Evolutionary conservation across 805 yeast species (phyloP).

Genomic region (Yarrowia alimentaria): DNA sequence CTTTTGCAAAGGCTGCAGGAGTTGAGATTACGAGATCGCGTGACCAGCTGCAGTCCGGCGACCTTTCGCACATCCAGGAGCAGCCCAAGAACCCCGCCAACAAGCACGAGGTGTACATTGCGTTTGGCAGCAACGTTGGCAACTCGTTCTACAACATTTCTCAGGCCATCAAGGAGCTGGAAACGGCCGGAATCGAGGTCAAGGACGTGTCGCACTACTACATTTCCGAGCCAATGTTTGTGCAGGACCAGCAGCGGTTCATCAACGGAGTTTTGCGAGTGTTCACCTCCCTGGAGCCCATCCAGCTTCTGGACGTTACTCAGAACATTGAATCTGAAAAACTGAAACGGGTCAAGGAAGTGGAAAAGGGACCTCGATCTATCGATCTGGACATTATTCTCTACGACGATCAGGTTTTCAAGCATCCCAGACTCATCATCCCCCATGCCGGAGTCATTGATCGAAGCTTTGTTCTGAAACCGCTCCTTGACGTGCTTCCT

Average conservation of each 20-base stretch:
- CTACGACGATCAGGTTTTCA: constrained; percentile 58
- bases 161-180: constrained; percentile 52
- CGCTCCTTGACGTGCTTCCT: constrained; percentile 75
- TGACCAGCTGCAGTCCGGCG: constrained; percentile 5
- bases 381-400: constrained; percentile 86
- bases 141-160: constrained; percentile 61
- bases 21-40: constrained; percentile 59
- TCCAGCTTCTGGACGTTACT: constrained; percentile 55
- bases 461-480: constrained; percentile 84
- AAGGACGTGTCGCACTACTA: constrained; percentile 71
- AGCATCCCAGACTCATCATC: constrained; percentile 58
- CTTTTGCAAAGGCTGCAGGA: constrained; percentile 86
- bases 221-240: constrained; percentile 91
- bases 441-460: constrained; percentile 91
- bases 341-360: constrained; percentile 66
- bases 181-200: constrained; percentile 48
- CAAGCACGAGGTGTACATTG: constrained; percentile 55
- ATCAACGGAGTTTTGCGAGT: constrained; percentile 78
- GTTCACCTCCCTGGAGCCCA: constrained; percentile 62
- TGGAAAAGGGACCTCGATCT: constrained; percentile 89
- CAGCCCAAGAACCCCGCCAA: constrained; percentile 43
- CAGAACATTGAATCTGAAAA: constrained; percentile 77
- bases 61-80: constrained; percentile 31
- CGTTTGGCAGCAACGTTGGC: constrained; percentile 89
- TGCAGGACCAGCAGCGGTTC: constrained; percentile 73